Evolutionary conservation across 2,329 filamentous ascomycete genomes (phyloP).

Genomic region (Diaporthe caulivora): DNA sequence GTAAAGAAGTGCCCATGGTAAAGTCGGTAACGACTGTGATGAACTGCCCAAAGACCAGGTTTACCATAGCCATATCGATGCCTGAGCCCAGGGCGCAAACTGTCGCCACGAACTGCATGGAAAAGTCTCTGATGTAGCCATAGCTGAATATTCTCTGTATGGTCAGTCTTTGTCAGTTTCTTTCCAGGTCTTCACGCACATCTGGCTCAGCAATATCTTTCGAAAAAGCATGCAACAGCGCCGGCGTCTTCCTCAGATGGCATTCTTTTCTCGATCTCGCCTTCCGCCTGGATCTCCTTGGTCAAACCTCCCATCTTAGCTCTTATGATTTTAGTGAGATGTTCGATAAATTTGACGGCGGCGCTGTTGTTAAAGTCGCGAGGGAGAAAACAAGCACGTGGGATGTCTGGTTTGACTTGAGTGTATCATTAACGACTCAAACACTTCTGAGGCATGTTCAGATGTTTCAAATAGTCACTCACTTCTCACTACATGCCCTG

Average conservation of each 20-base stretch:
- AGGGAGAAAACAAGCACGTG: too few species aligned
- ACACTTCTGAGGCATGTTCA: neutral
- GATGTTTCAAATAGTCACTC: neutral
- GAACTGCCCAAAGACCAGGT: neutral
- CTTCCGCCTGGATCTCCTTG: too few species aligned
- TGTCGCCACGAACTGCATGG: neutral
- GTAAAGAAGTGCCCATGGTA: neutral
- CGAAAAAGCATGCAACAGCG: neutral
- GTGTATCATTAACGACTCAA: neutral
- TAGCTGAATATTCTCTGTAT: neutral
- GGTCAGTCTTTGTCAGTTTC: neutral
- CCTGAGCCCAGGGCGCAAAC: neutral
- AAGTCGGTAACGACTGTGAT: neutral
- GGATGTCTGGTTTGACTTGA: too few species aligned
- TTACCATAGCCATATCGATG: neutral
- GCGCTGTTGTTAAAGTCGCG: too few species aligned
- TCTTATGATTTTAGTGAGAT: too few species aligned
- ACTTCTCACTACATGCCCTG: neutral
- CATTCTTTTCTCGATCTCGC: too few species aligned
- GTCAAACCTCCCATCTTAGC: too few species aligned
- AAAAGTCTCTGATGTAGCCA: neutral
- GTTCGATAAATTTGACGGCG: too few species aligned
- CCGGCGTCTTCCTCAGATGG: neutral
- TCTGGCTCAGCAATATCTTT: neutral
- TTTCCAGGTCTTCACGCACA: neutral